Base-by-base conservation (phyloP, 805 yeast species). In the Yamadazyma insecticola region DNA sequence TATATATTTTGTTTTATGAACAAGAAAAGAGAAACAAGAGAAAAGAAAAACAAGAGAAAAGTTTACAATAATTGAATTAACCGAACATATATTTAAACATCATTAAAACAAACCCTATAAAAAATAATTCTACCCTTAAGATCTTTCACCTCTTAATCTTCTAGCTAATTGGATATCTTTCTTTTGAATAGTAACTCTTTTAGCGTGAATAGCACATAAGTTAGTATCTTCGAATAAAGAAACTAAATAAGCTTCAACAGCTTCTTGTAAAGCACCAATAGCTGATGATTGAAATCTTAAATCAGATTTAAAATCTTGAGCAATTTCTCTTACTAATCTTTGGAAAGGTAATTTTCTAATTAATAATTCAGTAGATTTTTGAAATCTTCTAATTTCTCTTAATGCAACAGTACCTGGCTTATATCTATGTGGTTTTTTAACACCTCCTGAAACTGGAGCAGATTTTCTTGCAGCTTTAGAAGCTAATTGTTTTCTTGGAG, bases 181-280 rank as follows among this genome's bases (percentile, higher is more conserved):
- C 86, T 88, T 90, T 77, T 87, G 96, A 58, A 90, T 87, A 46
- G 98, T 90, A 51, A 90, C 97, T 72, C 98, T 83, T 81, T 92
- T 90, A 56, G 97, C 98, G 70, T 90, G 98, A 50, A 88, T 86
- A 46, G 97, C 97, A 72, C 97, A 92, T 73, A 90, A 77, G 75
- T 89, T 90, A 47, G 97, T 92, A 67, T 92, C 97, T 74, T 90
- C 97, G 51, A 90, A 92, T 56, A 90, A 70, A 40, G 96, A 86
- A 33, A 90, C 96, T 53, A 92, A 74, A 77, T 88, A 92, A 56
- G 97, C 97, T 75, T 90, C 98, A 43, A 90, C 96, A 43, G 97
- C 89, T 72, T 92, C 98, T 68, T 90, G 98, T 53, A 90, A 74
- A 49, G 98, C 98, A 70, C 95, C 89, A 47, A 90, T 83, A 47